Evolutionary conservation across 768 basidiomycete genomes (phyloP).

Genomic region (Rhizopogon vulgaris): DNA sequence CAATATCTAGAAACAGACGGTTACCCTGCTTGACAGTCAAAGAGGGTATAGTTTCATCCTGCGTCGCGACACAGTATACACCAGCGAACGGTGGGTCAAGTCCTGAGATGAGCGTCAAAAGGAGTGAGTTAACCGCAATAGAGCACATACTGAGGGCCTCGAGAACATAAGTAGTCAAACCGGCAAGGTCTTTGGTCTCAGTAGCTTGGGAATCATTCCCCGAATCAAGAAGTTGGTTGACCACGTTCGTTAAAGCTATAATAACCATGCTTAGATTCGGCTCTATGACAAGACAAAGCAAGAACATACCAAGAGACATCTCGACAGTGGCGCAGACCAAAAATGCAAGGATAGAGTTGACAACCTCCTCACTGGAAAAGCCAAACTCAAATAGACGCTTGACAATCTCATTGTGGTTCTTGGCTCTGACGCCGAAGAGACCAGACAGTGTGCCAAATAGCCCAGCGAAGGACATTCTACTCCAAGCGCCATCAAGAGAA

Average conservation of each 20-base stretch:
- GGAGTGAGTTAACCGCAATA: neutral
- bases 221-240: conserved; percentile 59
- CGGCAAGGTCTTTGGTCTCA: conserved; percentile 27
- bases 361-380: conserved; percentile 38
- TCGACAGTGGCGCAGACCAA: conserved; percentile 65
- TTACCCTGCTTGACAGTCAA: conserved; percentile 40
- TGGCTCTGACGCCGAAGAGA: conserved; percentile 38
- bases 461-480: conserved; percentile 31
- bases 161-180: conserved; percentile 50
- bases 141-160: conserved; percentile 64
- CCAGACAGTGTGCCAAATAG: conserved; percentile 41
- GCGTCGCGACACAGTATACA: conserved; percentile 49
- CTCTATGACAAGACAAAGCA: neutral
- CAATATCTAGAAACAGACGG: conserved; percentile 58
- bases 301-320: conserved; percentile 52
- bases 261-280: neutral
- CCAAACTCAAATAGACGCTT: conserved; percentile 53
- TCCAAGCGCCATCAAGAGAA: conserved; percentile 36
- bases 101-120: conserved; percentile 34
- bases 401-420: conserved; percentile 44
- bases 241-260: conserved; percentile 55
- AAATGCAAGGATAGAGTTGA: conserved; percentile 54
- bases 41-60: conserved; percentile 38
- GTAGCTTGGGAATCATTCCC: conserved; percentile 29
- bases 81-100: conserved; percentile 71